Evolutionary conservation across 1,284 basidiomycete genomes (phyloP), one percentile per base, ranked within the genome.

Genomic region (Trametes pubescens): DNA sequence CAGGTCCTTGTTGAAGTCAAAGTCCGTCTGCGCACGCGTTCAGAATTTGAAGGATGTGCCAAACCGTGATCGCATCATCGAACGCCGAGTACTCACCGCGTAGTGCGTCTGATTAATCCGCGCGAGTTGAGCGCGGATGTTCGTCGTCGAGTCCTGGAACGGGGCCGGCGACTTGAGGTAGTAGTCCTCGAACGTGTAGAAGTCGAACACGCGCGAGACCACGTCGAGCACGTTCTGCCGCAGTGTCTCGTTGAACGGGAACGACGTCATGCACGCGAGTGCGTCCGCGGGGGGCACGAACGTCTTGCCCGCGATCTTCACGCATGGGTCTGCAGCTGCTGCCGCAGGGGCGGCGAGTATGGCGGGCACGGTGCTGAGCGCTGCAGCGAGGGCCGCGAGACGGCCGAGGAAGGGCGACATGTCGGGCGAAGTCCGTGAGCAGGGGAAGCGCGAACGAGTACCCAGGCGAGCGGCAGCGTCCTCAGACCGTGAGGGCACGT

Each of bases 111-210:
- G 74, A 65, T 84, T 84, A 49, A 89, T 81, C 57, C 78, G 75
- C 2, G 78, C 77, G 47, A 89, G 74, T 3, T 81, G 78, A 0
- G 75, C 79, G 6, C 84, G 80, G 59, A 89, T 87, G 68, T 88
- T 77, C n/a, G 76, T 74, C 0, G 86, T 87, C 0, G 84, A 85
- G 67, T 86, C 85, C 72, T 88, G 82, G 74, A 88, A 89, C 4
- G 86, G 86, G 32, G 84, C 76, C 2, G 85, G 86, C 4, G 86
- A 86, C 26, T 84, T 76, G 61, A 86, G 72, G 70, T 89, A 88
- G 68, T 80, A 88, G 53, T 86, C 81, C 71, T 89, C 87, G 68
- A 88, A 89, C 0, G 87, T 88, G 75, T 79, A 89, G 69, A 90
- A 89, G 73, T 88, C 82, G 64, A 88, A 85, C 40, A 88, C 86